Evolutionary conservation across 1,139 yeast genomes (phyloP).

Genomic region (Geotrichum histeridarum): DNA sequence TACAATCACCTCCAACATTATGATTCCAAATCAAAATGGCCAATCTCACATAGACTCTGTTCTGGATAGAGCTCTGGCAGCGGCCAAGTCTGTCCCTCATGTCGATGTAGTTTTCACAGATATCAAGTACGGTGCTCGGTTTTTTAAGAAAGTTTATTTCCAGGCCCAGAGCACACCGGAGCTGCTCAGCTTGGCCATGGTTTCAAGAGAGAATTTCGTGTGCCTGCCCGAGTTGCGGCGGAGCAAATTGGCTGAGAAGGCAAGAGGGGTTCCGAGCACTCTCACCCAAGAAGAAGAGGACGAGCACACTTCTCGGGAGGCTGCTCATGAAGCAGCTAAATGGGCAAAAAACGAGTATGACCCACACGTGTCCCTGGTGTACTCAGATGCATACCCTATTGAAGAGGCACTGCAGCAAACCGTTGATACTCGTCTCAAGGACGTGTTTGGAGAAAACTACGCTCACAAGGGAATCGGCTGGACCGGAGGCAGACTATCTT

Average conservation of each 20-base stretch:
- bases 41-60: conserved; percentile 50
- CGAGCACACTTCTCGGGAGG: conserved; percentile 22
- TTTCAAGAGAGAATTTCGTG: conserved; percentile 67
- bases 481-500: conserved; percentile 64
- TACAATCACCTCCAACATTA: conserved; percentile 57
- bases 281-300: conserved; percentile 29
- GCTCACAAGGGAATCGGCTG: conserved; percentile 44
- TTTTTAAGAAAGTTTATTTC: conserved; percentile 60
- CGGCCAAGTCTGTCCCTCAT: conserved; percentile 41
- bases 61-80: conserved; percentile 62
- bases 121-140: conserved; percentile 41
- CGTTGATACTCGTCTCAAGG: conserved; percentile 63
- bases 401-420: conserved; percentile 67
- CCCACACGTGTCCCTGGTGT: conserved; percentile 72
- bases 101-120: conserved; percentile 33
- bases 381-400: conserved; percentile 61
- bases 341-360: conserved; percentile 60
- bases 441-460: conserved; percentile 54
- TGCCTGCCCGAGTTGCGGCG: conserved; percentile 34
- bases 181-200: conserved; percentile 59
- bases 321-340: conserved; percentile 36
- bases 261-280: conserved; percentile 27
- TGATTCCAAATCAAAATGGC: conserved; percentile 42
- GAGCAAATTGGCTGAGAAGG: conserved; percentile 20
- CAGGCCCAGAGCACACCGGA: conserved; percentile 53